Percentiles rank a stretch among this genome's conserved stretches.
These are phyloP conservation scores for Papiliotrema laurentii DNA, from an alignment of 1,284 basidiomycete species.

Conservation along the genomic window DNA sequence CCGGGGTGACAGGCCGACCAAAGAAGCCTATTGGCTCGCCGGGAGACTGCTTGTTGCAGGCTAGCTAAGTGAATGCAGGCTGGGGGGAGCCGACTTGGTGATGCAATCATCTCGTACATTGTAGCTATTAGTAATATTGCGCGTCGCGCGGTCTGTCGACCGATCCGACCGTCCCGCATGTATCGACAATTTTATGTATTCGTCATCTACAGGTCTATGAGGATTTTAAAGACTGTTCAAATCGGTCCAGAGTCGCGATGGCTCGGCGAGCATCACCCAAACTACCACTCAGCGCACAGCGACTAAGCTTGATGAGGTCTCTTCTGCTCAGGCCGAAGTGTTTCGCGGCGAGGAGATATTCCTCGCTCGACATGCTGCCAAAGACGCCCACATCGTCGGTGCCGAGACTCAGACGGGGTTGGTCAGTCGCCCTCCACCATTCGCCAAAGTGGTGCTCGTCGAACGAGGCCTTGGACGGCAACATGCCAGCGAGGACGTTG, in stretches of 20 bases:
- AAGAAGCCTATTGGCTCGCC: slow-evolving; percentile 1
- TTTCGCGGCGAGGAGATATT: slow-evolving; percentile 20
- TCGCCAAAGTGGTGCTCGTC: slow-evolving; percentile 29
- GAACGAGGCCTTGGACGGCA: slow-evolving; percentile 10
- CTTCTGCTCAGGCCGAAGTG: slow-evolving; percentile 19
- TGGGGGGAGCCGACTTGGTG: too few relatives aligned
- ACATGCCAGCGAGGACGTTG: slow-evolving; percentile 56
- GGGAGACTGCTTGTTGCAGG: slow-evolving; percentile 4
- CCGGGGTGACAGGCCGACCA: background rate
- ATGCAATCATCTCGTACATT: too few relatives aligned
- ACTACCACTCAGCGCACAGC: slow-evolving; percentile 15
- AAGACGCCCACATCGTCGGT: slow-evolving; percentile 38
- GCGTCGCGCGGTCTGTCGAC: too few relatives aligned
- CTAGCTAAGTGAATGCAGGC: too few relatives aligned
- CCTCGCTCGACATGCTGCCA: slow-evolving; percentile 15
- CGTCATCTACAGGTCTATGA: too few relatives aligned
- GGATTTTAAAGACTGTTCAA: too few relatives aligned
- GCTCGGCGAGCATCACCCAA: slow-evolving; percentile 8
- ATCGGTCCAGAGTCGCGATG: background rate
- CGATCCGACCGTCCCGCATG: too few relatives aligned
- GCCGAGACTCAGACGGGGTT: slow-evolving; percentile 17
- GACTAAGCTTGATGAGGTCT: slow-evolving; percentile 20
- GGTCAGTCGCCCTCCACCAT: slow-evolving; percentile 20
- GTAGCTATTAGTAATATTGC: too few relatives aligned
- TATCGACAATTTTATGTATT: too few relatives aligned